Evolutionary conservation across 2,329 filamentous ascomycete genomes (phyloP).

Genomic region (Phoma sp.): DNA sequence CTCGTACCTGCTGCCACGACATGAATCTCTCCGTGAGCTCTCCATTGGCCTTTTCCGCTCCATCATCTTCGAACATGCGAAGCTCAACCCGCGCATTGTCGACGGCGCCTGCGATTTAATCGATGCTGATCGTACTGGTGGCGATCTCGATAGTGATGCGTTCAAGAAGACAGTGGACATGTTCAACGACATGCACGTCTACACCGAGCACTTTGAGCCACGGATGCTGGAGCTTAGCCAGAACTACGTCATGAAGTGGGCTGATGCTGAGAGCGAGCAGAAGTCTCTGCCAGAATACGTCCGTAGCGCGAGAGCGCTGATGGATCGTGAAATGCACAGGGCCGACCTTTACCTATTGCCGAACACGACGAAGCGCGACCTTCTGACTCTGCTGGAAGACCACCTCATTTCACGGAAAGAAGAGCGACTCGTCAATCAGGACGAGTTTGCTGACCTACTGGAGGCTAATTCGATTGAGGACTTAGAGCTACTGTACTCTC

Average conservation of each 20-base stretch:
- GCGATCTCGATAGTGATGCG: conserved; percentile 64
- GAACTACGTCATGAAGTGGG: conserved; percentile 72
- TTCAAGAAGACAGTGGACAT: conserved; percentile 79
- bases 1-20: conserved; percentile 79
- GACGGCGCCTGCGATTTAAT: conserved; percentile 79
- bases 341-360: conserved; percentile 85
- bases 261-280: conserved; percentile 66
- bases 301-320: conserved; percentile 68
- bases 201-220: conserved; percentile 79
- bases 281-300: conserved; percentile 77
- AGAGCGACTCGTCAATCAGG: conserved; percentile 60
- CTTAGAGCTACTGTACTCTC: conserved; percentile 75
- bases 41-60: conserved; percentile 76
- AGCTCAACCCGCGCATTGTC: conserved; percentile 61
- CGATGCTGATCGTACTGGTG: conserved; percentile 68
- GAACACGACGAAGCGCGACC: conserved; percentile 76
- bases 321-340: conserved; percentile 73
- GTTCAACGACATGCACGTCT: conserved; percentile 84
- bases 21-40: conserved; percentile 81
- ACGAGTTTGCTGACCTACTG: conserved; percentile 74
- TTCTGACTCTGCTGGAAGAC: conserved; percentile 75
- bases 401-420: conserved; percentile 74
- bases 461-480: conserved; percentile 71
- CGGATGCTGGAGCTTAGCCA: conserved; percentile 71
- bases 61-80: conserved; percentile 60